Percentiles rank a stretch among this genome's conserved stretches.
Evolutionary conservation across 169 alveolate genomes (phyloP).

Genomic region (Pseudocohnilembus persalinus): DNA sequence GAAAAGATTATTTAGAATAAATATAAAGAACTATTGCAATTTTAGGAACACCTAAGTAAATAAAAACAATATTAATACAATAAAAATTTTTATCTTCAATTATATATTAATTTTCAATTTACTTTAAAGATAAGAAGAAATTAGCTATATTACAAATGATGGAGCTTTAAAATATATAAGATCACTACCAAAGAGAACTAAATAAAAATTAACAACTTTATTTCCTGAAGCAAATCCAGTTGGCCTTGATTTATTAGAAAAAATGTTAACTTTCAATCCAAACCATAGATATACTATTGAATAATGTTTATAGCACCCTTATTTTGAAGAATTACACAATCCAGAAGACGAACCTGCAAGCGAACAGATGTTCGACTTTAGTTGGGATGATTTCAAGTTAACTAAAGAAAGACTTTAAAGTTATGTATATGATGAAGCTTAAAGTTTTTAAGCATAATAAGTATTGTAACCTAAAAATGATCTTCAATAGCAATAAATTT

Average conservation of each 20-base stretch:
- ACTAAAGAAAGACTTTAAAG: conserved; percentile 84
- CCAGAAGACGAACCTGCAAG: conserved; percentile 83
- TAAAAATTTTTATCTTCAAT: conserved; percentile 16
- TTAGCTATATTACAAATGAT: conserved; percentile 79
- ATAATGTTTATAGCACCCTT: conserved; percentile 79
- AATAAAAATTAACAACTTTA: conserved; percentile 69
- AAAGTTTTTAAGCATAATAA: conserved; percentile 59
- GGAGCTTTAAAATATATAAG: conserved; percentile 78
- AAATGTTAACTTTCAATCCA: conserved; percentile 83
- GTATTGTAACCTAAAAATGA: neutral
- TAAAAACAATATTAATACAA: neutral
- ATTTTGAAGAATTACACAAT: conserved; percentile 77
- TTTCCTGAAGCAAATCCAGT: conserved; percentile 82
- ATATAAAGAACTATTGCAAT: conserved; percentile 84
- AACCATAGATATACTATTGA: conserved; percentile 67
- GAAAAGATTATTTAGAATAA: conserved; percentile 92
- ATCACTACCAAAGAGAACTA: conserved; percentile 79
- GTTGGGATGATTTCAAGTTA: conserved; percentile 88
- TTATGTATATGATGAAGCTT: conserved; percentile 82
- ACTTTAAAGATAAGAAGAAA: conserved; percentile 74
- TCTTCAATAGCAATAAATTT: too few species aligned
- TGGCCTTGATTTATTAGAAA: conserved; percentile 74
- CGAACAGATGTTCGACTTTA: conserved; percentile 85
- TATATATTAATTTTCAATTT: conserved; percentile 69
- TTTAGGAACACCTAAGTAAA: conserved; percentile 59